Base-by-base conservation (phyloP, 176 grass and related monocot species). In the bread wheat (Triticum aestivum) region DNA sequence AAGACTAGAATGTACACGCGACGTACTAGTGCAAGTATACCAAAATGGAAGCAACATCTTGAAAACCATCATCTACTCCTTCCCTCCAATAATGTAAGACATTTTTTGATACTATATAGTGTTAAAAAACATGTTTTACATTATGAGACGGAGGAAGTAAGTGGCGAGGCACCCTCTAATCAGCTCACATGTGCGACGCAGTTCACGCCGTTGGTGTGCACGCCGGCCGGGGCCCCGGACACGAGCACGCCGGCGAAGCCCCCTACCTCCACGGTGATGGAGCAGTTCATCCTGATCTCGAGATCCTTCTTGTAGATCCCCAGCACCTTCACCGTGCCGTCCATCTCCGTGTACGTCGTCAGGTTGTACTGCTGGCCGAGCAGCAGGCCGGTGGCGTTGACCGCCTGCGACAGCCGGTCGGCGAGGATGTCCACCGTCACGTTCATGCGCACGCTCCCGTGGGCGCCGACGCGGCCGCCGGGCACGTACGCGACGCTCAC, bases 301-400 rank as follows among this genome's bases (percentile, higher is more conserved):
- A 93, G 7, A 12, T 91, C 4, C 79, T 86, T 95, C 88, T 96
- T 96, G 82, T 91, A 78, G 61, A 98, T 56, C 6, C 94, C 88
- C 1, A 98, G 68, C 80, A 96, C 85, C 29, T 58, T 88, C 24
- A 94, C 80, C 42, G 24, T 83, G 7, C 90, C 94, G 37, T 49
- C 75, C 33, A 98, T 64, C 34, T 34, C 70, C 63, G 97, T 98
- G 87, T 80, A 83, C 61, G 88, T 96, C n/a, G 73, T 86, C 65
- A 98, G 20, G 32, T 86, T 45, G 75, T 91, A 79, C 73, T 82
- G 84, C 82, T 82, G 80, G 1, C 89, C 84, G 39, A 88, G 77
- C 17, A 89, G 5, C 14, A 94, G 61, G 2, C 79, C 81, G 9
- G 82, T 84, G 64, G 41, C 61, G 87, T 93, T 91, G 69, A 80